Evolutionary conservation across 2,329 filamentous ascomycete genomes (phyloP).

Genomic region (Sphaerulina musiva): DNA sequence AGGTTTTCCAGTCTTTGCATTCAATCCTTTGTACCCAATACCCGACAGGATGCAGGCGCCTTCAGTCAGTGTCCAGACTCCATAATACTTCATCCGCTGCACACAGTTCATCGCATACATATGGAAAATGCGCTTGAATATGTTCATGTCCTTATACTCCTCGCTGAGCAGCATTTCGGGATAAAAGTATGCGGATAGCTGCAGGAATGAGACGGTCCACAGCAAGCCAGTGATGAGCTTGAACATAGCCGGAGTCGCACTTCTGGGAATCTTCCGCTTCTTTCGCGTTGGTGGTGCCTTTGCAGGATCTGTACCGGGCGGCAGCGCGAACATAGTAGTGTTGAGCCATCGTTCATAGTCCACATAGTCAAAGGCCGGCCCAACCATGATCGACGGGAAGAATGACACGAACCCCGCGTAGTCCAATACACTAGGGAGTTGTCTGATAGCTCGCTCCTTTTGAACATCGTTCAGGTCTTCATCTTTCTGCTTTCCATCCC

Average conservation of each 20-base stretch:
- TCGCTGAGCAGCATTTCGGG: slow-evolving; percentile 58
- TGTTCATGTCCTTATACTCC: slow-evolving; percentile 58
- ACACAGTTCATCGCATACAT: slow-evolving; percentile 80
- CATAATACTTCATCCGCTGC: slow-evolving; percentile 88
- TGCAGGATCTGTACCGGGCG: slow-evolving; percentile 70
- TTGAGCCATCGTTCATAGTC: slow-evolving; percentile 92
- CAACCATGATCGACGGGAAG: slow-evolving; percentile 83
- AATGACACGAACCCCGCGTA: slow-evolving; percentile 89
- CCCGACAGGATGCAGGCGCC: slow-evolving; percentile 90
- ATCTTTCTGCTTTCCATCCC: slow-evolving; percentile 76
- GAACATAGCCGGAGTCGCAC: slow-evolving; percentile 72
- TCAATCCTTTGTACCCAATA: slow-evolving; percentile 88
- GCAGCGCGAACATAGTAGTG: slow-evolving; percentile 87
- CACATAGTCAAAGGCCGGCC: slow-evolving; percentile 88
- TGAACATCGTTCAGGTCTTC: slow-evolving; percentile 80
- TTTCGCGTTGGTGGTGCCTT: slow-evolving; percentile 81
- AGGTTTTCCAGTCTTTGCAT: slow-evolving; percentile 74
- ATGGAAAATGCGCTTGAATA: slow-evolving; percentile 67
- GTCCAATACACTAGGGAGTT: slow-evolving; percentile 71
- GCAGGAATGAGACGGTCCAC: slow-evolving; percentile 75
- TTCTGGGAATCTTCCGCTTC: slow-evolving; percentile 86
- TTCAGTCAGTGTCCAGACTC: slow-evolving; percentile 88
- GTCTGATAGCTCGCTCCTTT: slow-evolving; percentile 67
- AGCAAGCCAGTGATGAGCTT: slow-evolving; percentile 67
- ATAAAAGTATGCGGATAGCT: slow-evolving; percentile 62